A percentile compares a stretch with the other conserved stretches of the same genome.
phyloP scores from a whole-genome alignment of 768 basidiomycete genomes.

The Sporobolomyces phaffii region DNA sequence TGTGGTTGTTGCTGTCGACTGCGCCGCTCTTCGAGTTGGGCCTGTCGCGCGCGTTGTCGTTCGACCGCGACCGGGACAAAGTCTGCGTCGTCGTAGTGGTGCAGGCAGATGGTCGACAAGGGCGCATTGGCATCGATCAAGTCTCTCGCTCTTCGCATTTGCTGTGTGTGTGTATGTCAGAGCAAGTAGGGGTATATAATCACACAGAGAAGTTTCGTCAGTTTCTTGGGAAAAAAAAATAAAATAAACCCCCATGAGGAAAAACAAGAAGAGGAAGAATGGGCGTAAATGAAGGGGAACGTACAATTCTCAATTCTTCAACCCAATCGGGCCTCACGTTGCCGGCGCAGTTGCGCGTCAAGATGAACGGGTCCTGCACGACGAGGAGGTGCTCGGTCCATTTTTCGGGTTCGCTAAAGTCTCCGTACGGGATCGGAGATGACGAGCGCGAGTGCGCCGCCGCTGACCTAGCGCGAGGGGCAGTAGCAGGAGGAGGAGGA shows the following conservation, averaged over 20 bases:
- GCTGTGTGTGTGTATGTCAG: conserved; percentile 8
- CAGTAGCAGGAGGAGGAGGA: too few relatives aligned
- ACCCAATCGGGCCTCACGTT: conserved; percentile 37
- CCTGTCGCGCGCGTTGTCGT: background rate
- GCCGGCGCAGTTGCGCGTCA: conserved; percentile 35
- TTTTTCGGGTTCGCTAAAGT: conserved; percentile 28
- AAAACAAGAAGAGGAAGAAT: background rate
- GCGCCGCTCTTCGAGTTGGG: background rate
- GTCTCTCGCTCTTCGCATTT: conserved; percentile 33
- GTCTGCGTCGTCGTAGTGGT: conserved; percentile 6
- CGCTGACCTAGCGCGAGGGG: too few relatives aligned
- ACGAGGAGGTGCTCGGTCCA: conserved; percentile 39
- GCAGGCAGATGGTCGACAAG: conserved; percentile 29
- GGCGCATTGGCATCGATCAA: conserved; percentile 30
- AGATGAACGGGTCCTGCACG: conserved; percentile 42
- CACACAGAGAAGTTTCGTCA: too few relatives aligned
- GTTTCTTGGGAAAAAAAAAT: too few relatives aligned
- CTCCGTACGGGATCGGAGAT: conserved; percentile 26
- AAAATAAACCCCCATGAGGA: too few relatives aligned
- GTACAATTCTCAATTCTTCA: conserved; percentile 28
- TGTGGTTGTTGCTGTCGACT: conserved; percentile 4
- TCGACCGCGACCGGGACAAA: conserved; percentile 3
- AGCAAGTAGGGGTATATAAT: too few relatives aligned
- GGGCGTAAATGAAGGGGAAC: background rate
- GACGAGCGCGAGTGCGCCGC: conserved; percentile 26